Evolutionary conservation across 331 rosid species (phyloP), one percentile per base, ranked within the genome.

Genomic region (Quercus phellos): DNA sequence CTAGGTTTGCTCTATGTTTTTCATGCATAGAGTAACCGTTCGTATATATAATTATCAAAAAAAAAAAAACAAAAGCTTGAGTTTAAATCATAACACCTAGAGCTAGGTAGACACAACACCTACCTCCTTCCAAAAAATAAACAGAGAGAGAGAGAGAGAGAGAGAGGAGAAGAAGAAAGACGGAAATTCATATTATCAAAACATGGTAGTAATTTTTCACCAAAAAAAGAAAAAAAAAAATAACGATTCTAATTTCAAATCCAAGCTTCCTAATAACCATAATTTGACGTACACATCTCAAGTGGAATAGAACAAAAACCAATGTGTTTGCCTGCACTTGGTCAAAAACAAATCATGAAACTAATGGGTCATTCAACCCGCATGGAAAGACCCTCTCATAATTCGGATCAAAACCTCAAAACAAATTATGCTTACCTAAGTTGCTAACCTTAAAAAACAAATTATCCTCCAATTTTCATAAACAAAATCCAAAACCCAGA

Each of bases 391-490:
- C 19, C n/a, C 66, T 64, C 64, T 43, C 8, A 74, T 4, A 54
- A 70, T 32, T 8, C 77, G 68, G 30, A 51, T 24, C 69, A 30
- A 55, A 69, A 51, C 60, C 72, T 21, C 76, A 73, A 50, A 73
- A 70, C 68, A 46, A 42, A 73, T 30, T 53, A 55, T 55, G 60
- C 26, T n/a, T 55, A 17, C 19, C 26, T 17, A 55, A 55, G 24
- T 55, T 5, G 60, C 60, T 55, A 55, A 55, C 60, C 19, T 55
- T 55, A 38, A 38, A 9, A 55, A 55, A 55, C 18, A 9, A 12
- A 60, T 60, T 42, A 17, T 42, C 73, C 13, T 3, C 6, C 43
- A 63, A 24, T 5, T 69, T 63, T 66, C 58, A 42, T 27, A 19
- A 76, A 9, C 69, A 76, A 69, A 19, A 68, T 61, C 70, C 43